Conservation (phyloP, 148 eudicot genomes). For the Selenicereus undatus region DNA sequence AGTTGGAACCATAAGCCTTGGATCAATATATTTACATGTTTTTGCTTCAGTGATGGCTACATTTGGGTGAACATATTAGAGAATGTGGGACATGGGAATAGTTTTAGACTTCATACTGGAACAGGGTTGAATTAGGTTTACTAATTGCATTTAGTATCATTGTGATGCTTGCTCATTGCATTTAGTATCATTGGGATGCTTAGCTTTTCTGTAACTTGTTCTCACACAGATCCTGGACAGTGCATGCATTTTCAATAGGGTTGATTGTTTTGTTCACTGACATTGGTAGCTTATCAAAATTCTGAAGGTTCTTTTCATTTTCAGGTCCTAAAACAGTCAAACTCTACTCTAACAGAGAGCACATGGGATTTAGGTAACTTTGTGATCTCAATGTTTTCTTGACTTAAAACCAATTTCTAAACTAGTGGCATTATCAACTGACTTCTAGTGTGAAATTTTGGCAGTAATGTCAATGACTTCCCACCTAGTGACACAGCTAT, state of each 20-base stretch:
- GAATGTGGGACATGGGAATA: too few species aligned
- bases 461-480: conserved; percentile 91
- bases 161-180: too few species aligned
- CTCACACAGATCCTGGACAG: not conserved
- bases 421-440: conserved; percentile 13
- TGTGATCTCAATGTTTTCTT: conserved; percentile 6
- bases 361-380: conserved; percentile 91
- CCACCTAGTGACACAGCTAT: conserved; percentile 81
- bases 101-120: too few species aligned
- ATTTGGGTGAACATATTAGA: too few species aligned
- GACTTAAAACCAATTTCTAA: not conserved
- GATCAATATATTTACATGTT: too few species aligned
- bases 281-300: conserved; percentile 3
- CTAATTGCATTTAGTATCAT: too few species aligned
- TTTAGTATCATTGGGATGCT: too few species aligned
- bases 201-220: too few species aligned
- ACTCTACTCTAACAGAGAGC: conserved; percentile 86
- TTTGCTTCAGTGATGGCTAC: too few species aligned
- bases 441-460: conserved; percentile 13
- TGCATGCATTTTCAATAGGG: not conserved
- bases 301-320: conserved; percentile 19
- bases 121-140: too few species aligned
- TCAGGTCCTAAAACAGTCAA: conserved; percentile 95
- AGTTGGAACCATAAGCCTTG: too few species aligned
- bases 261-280: not conserved